These are phyloP conservation scores for Durusdinium trenchii DNA, from an alignment of 73 alveolate genomes.

Conservation along the genomic window DNA sequence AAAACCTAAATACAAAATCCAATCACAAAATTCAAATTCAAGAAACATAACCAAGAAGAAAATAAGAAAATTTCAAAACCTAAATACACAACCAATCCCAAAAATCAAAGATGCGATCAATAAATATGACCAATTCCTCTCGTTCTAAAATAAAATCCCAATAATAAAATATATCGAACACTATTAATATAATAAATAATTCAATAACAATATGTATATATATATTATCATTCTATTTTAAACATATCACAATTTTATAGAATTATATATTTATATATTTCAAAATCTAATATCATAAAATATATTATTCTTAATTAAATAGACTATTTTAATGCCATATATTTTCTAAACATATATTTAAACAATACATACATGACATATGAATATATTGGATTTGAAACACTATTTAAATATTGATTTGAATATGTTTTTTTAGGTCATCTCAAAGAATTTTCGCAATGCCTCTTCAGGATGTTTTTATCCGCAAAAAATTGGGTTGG, in stretches of 20 bases:
- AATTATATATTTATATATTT: neutral
- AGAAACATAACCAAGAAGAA: neutral
- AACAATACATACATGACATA: neutral
- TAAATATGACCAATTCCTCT: neutral
- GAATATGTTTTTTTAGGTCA: neutral
- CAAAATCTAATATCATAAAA: neutral
- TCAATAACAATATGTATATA: neutral
- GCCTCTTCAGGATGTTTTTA: neutral
- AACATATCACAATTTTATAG: neutral
- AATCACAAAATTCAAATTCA: neutral
- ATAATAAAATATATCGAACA: neutral
- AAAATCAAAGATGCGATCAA: neutral
- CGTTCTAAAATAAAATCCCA: neutral
- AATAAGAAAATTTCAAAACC: neutral
- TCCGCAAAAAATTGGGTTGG: neutral
- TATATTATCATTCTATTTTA: neutral
- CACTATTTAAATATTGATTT: neutral
- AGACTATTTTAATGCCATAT: neutral
- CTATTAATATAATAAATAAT: neutral
- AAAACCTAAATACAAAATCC: neutral
- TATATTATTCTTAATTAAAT: neutral
- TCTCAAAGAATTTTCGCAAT: conserved; percentile 67
- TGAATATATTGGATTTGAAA: neutral
- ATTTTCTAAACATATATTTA: neutral
- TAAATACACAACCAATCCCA: neutral